Evolutionary conservation across 352 stramenopile species (phyloP).

Genomic region (Phytophthora syringae): DNA sequence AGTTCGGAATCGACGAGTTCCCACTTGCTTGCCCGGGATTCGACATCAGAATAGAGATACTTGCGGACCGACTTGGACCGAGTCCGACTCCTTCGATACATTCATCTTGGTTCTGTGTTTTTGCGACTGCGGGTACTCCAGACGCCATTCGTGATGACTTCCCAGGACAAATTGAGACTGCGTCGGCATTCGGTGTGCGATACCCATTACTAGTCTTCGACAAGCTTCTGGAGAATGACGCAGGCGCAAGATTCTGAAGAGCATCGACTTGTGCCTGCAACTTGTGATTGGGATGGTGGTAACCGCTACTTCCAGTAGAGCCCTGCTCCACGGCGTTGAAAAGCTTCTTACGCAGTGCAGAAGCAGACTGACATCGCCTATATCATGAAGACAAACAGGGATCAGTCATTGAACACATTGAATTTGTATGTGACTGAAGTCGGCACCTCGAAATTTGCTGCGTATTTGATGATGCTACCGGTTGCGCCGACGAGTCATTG

Average conservation of each 20-base stretch:
- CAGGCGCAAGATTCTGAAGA: constrained; percentile 39
- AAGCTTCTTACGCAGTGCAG: constrained; percentile 71
- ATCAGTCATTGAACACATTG: not conserved
- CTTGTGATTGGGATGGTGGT: constrained; percentile 40
- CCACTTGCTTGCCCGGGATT: constrained; percentile 2
- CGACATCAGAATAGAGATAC: constrained; percentile 23
- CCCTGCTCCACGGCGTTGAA: constrained; percentile 62
- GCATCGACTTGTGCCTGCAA: constrained; percentile 45
- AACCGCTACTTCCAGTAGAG: constrained; percentile 26
- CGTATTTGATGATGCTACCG: constrained; percentile 32
- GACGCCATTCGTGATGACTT: constrained; percentile 1
- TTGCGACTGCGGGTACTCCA: not conserved
- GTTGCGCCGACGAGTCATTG: constrained; percentile 8
- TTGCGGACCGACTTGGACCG: constrained; percentile 20
- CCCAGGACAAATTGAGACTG: constrained; percentile 7
- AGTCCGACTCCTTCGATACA: constrained; percentile 30
- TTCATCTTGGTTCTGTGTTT: constrained; percentile 33
- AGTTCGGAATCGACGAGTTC: constrained; percentile 5
- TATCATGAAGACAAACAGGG: not conserved
- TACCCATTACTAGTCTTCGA: constrained; percentile 14
- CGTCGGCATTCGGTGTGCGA: constrained; percentile 13
- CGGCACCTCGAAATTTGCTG: constrained; percentile 35
- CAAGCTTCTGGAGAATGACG: constrained; percentile 11
- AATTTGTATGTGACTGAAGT: not conserved
- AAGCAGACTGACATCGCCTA: constrained; percentile 74